Conservation (phyloP, 1,284 basidiomycete genomes). For the Cryptococcus sp. region DNA sequence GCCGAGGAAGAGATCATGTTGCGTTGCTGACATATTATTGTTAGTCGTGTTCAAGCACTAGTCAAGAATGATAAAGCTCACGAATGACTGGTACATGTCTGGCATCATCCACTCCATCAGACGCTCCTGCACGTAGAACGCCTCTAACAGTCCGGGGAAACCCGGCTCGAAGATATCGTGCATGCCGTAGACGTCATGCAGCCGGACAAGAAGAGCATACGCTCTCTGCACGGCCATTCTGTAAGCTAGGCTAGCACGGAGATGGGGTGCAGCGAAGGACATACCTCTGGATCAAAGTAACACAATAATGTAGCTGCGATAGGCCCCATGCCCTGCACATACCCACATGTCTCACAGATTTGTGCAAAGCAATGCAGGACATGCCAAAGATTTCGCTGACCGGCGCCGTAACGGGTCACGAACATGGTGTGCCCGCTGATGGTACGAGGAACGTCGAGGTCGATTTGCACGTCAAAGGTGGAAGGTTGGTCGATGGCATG, state of each 20-base stretch:
- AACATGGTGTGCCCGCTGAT: slow-evolving; percentile 94
- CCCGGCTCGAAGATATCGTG: slow-evolving; percentile 88
- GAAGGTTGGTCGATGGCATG: slow-evolving; percentile 72
- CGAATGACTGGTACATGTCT: slow-evolving; percentile 75
- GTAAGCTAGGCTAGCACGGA: not conserved
- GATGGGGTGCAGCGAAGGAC: slow-evolving; percentile 9
- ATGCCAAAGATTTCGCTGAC: slow-evolving; percentile 89
- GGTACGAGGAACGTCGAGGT: slow-evolving; percentile 94
- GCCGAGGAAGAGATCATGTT: slow-evolving; percentile 88
- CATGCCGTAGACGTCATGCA: slow-evolving; percentile 86
- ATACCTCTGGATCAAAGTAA: slow-evolving; percentile 79
- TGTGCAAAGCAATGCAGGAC: slow-evolving; percentile 90
- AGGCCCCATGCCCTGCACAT: slow-evolving; percentile 80
- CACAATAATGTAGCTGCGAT: slow-evolving; percentile 91
- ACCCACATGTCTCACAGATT: slow-evolving; percentile 80
- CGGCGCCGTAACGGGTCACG: slow-evolving; percentile 90
- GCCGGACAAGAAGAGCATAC: slow-evolving; percentile 74
- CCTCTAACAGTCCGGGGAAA: slow-evolving; percentile 91
- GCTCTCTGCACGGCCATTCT: slow-evolving; percentile 55
- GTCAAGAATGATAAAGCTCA: slow-evolving; percentile 40
- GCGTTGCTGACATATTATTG: slow-evolving; percentile 56
- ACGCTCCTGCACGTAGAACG: slow-evolving; percentile 89
- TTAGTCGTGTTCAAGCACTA: not conserved
- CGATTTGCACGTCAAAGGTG: slow-evolving; percentile 92
- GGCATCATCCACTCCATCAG: slow-evolving; percentile 83